A percentile compares a stretch with the other conserved stretches of the same genome.
phyloP scores from a whole-genome alignment of 495 filamentous ascomycete species.

The Podospora bellae-mahoneyi region DNA sequence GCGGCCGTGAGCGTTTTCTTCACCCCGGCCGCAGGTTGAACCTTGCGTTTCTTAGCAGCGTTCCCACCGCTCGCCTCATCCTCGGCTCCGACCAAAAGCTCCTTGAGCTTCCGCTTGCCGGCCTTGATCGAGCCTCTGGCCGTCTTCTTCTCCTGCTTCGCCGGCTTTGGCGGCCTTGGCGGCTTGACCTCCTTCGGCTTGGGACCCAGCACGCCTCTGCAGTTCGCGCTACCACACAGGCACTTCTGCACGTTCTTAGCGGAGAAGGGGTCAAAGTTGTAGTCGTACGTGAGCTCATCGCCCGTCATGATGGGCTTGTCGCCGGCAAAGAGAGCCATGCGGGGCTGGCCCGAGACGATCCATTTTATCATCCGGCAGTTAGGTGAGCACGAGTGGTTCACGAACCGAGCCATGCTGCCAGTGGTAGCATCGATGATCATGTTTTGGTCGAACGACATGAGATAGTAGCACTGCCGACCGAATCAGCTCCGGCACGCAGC shows the following conservation, averaged over 20 bases:
- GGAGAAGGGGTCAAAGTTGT: slow-evolving; percentile 93
- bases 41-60: slow-evolving; percentile 31
- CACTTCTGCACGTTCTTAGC: slow-evolving; percentile 80
- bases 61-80: slow-evolving; percentile 16
- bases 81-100: slow-evolving; percentile 23
- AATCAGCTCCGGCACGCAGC: slow-evolving; percentile 15
- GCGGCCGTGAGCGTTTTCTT: slow-evolving; percentile 30
- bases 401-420: slow-evolving; percentile 93
- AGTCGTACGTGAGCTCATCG: slow-evolving; percentile 98
- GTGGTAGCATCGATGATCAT: slow-evolving; percentile 98
- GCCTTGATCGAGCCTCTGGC: slow-evolving; percentile 31
- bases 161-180: slow-evolving; percentile 38
- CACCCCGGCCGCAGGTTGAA: slow-evolving; percentile 25
- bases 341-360: slow-evolving; percentile 90
- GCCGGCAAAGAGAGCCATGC: slow-evolving; percentile 96
- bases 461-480: slow-evolving; percentile 73
- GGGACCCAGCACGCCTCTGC: slow-evolving; percentile 74
- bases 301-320: slow-evolving; percentile 86
- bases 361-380: slow-evolving; percentile 97
- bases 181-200: slow-evolving; percentile 59
- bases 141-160: slow-evolving; percentile 30
- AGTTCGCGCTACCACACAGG: slow-evolving; percentile 71
- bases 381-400: slow-evolving; percentile 96
- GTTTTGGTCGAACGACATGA: slow-evolving; percentile 97
- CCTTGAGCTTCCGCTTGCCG: slow-evolving; percentile 35